These are phyloP conservation scores for Coniochaeta sp. DNA, from an alignment of 2,329 filamentous ascomycete genomes.

Conservation along the genomic window DNA sequence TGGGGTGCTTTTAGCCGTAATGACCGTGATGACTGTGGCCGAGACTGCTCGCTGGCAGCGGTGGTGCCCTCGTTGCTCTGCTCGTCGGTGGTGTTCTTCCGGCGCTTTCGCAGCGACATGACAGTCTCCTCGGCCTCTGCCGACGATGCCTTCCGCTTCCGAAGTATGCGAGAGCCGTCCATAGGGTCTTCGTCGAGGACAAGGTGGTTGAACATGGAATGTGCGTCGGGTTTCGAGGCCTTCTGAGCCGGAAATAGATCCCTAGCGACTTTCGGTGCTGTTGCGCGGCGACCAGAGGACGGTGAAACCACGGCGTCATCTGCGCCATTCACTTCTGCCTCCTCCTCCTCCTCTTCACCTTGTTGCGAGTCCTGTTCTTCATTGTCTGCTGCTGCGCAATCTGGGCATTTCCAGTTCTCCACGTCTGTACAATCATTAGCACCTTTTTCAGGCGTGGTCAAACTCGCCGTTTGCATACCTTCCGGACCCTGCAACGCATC, in stretches of 20 bases:
- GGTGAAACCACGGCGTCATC: constrained; percentile 29
- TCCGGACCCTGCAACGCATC: constrained; percentile 54
- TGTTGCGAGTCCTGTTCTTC: constrained; percentile 18
- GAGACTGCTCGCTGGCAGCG: constrained; percentile 21
- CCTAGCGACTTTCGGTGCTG: constrained; percentile 59
- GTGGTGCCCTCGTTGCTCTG: constrained; percentile 22
- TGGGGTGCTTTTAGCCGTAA: constrained; percentile 44
- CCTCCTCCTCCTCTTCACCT: constrained; percentile 16
- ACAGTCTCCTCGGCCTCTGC: constrained; percentile 52
- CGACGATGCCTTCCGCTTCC: constrained; percentile 80
- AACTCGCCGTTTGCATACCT: too few species aligned
- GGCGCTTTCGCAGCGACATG: constrained; percentile 45
- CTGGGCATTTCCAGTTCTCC: constrained; percentile 44
- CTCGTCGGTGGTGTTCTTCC: constrained; percentile 40
- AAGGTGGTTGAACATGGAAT: constrained; percentile 70
- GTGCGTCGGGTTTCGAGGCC: constrained; percentile 58
- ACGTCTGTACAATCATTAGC: constrained; percentile 22
- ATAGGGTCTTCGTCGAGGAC: constrained; percentile 66
- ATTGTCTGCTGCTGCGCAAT: constrained; percentile 28
- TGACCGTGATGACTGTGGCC: constrained; percentile 46
- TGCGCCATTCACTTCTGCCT: constrained; percentile 22
- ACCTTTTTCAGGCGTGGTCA: too few species aligned
- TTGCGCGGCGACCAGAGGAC: constrained; percentile 43
- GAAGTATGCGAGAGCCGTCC: constrained; percentile 69
- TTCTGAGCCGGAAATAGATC: constrained; percentile 66